Evolutionary conservation across 306 rosid genomes (phyloP).

Genomic region (Lablab purpureus): DNA sequence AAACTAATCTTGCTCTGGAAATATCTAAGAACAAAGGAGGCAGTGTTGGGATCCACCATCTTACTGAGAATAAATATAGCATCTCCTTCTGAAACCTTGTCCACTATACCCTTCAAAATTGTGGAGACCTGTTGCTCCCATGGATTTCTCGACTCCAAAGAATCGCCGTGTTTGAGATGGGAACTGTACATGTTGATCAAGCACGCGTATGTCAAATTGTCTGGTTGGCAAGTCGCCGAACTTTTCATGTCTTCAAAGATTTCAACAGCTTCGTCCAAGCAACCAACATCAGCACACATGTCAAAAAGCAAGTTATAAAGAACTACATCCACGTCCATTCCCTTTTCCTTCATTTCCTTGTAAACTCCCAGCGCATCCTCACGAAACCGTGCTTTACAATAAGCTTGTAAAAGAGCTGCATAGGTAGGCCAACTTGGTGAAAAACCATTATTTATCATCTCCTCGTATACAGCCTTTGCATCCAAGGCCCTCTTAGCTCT

Average conservation of each 20-base stretch:
- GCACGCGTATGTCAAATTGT: constrained; percentile 76
- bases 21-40: constrained; percentile 19
- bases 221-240: constrained; percentile 63
- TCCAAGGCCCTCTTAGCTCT: constrained; percentile 79
- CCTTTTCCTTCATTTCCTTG: constrained; percentile 84
- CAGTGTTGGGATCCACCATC: constrained; percentile 18
- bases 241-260: constrained; percentile 75
- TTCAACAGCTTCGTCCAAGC: constrained; percentile 63
- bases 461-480: constrained; percentile 69
- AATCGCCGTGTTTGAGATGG: not conserved
- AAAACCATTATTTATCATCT: constrained; percentile 73
- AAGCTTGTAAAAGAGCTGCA: constrained; percentile 80
- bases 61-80: constrained; percentile 14
- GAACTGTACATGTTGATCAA: constrained; percentile 74
- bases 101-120: not conserved
- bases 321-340: constrained; percentile 57
- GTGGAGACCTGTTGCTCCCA: constrained; percentile 6
- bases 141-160: not conserved
- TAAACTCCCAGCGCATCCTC: constrained; percentile 74
- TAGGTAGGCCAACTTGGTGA: constrained; percentile 70
- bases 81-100: not conserved
- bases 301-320: constrained; percentile 72
- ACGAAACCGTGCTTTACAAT: constrained; percentile 66
- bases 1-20: not conserved
- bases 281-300: constrained; percentile 87